Base-by-base conservation (phyloP, 805 yeast species). In the Saturnispora hagleri region DNA sequence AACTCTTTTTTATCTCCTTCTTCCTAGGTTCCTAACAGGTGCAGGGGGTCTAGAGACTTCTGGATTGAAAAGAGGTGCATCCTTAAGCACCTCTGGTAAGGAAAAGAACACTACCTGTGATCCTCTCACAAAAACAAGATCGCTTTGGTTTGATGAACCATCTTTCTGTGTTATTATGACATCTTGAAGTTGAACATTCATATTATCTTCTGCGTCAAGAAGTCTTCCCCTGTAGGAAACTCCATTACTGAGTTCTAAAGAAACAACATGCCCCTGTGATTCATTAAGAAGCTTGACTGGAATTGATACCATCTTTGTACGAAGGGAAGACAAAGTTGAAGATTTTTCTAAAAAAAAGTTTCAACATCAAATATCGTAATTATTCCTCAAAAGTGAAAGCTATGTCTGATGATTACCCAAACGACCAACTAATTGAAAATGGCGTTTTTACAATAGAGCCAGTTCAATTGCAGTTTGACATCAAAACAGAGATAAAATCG, bases 81-180 rank as follows among this genome's bases (percentile, higher is more conserved):
- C 81, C 60, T 76, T 77, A 49, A 91, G 74, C 68, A 90, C 82
- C 48, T 91, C 98, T 0, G 99, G 99, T 5, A 93, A 82, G 20
- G 84, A 80, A 56, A 93, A 76, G 66, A 89, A 84, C 55, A 89
- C 78, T 24, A 91, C 80, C 69, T 86, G 90, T 0, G 96, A 88
- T 1, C 99, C 99, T 60, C 99, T 79, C 3, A 91, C 81, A 65
- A 88, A 90, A 3, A 89, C 95, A 60, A 85, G 88, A 56, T 86
- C 89, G 74, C 88, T 75, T 58, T 84, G 85, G 1, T 84, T 73
- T 3, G 86, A 84, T 46, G 75, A 73, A 4, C 97, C 96, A 50
- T 88, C 85, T 43, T 82, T 71, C 27, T 81, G 79, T 0, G 97
- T 90, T 46, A 86, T 81, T 1, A 85, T 79, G 41, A 86, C 95